Evolutionary conservation across 208 protist genomes (phyloP), one percentile per base, ranked within the genome.

Genomic region (Polymyxa betae): DNA sequence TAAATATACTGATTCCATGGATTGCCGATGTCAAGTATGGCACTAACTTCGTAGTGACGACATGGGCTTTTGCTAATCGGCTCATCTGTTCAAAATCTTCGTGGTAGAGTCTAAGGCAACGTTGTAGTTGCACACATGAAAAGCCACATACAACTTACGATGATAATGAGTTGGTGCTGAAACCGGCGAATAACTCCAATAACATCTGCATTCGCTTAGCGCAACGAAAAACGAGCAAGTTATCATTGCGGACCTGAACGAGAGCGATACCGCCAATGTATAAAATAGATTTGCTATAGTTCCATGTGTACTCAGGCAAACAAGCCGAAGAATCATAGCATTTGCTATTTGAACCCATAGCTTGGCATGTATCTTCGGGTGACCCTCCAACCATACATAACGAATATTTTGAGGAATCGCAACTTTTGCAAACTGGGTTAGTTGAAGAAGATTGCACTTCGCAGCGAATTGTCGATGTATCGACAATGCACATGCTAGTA

Each of bases 31-130:
- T 82, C 72, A 82, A 35, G n/a, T 82, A 82, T 43, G 72, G 72
- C 16, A 82, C n/a, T 35, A 82, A 20, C 40, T 82, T 82, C 16
- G 72, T 43, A 5, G 35, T 20, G n/a, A 35, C n/a, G 72, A 82
- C 72, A 35, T 82, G 72, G 72, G 16, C n/a, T 82, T 82, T 82
- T 20, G 35, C 72, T 20, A n/a, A 5, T 35, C 72, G 5, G 35
- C 35, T n/a, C 72, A 82, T 82, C 12, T 20, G 5, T n/a, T 45
- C 72, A 82, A 82, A 82, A 43, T 82, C 72, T n/a, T 82, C 72
- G 35, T 82, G 72, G n/a, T 82, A 82, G 12, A 82, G n/a, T 43
- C 72, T 82, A 43, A 5, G n/a, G n/a, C 5, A n/a, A 5, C 5
- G 35, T 82, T 82, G 35, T n/a, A 82, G 35, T 20, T 82, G 10